Evolutionary conservation across 75 land plant species (phyloP).

Genomic region (Pinus taeda): DNA sequence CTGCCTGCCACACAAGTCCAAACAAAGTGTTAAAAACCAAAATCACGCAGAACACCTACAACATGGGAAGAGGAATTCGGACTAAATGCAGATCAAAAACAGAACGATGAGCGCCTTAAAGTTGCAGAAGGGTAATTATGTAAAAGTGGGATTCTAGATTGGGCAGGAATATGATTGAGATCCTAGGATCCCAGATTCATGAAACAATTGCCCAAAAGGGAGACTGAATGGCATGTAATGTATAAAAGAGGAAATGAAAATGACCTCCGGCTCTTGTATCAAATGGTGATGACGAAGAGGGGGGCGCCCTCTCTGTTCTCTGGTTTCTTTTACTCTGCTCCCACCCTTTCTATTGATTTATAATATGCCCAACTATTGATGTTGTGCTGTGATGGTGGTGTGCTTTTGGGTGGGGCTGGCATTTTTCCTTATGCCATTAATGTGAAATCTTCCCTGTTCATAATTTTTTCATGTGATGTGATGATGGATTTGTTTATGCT

Average conservation of each 20-base stretch:
- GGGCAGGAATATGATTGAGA: neutral
- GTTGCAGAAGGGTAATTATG: neutral
- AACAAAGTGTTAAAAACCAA: neutral
- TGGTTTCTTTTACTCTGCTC: neutral
- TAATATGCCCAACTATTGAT: slow-evolving; percentile 7
- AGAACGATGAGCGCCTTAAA: neutral
- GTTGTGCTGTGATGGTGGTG: neutral
- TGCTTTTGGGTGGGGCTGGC: neutral
- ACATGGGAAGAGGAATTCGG: neutral
- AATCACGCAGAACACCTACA: neutral
- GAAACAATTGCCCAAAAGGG: neutral
- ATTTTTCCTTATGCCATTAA: neutral
- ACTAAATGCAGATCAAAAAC: neutral
- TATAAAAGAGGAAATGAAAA: neutral
- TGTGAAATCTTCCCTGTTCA: no score
- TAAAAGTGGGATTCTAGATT: neutral
- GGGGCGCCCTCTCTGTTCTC: neutral
- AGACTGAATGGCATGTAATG: neutral
- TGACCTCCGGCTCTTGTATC: no score
- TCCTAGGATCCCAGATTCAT: neutral
- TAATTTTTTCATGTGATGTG: no score
- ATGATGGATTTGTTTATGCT: no score
- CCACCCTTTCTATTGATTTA: neutral
- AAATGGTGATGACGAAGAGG: neutral
- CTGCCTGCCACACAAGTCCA: slow-evolving; percentile 6